Percentiles rank a stretch among this genome's conserved stretches.
phyloP scores from a whole-genome alignment of 805 yeast species.

The Candida germanica region DNA sequence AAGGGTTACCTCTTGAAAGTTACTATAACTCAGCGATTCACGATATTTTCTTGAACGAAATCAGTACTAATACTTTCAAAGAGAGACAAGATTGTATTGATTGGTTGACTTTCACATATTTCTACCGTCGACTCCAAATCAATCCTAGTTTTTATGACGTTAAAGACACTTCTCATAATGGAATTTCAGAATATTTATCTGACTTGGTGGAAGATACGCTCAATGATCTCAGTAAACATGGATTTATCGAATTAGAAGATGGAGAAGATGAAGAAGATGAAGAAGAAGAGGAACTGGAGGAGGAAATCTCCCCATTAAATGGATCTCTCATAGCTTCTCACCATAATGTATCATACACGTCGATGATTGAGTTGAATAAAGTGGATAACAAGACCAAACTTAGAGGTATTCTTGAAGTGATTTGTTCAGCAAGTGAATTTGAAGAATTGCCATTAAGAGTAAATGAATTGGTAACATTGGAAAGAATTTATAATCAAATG shows the following conservation, averaged over 20 bases:
- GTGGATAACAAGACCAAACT: slow-evolving; percentile 56
- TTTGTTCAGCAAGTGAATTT: slow-evolving; percentile 71
- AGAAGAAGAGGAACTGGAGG: slow-evolving; percentile 33
- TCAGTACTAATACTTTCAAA: slow-evolving; percentile 60
- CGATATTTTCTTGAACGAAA: slow-evolving; percentile 71
- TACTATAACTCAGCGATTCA: slow-evolving; percentile 53
- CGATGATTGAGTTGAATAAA: slow-evolving; percentile 62
- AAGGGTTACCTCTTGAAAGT: slow-evolving; percentile 84
- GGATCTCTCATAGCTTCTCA: slow-evolving; percentile 76
- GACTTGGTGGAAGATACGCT: slow-evolving; percentile 75
- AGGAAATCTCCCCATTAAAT: slow-evolving; percentile 53
- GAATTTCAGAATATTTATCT: slow-evolving; percentile 78
- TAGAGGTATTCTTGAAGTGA: slow-evolving; percentile 58
- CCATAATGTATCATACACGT: slow-evolving; percentile 59
- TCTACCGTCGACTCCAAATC: slow-evolving; percentile 72
- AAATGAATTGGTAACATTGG: slow-evolving; percentile 51
- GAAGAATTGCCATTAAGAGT: slow-evolving; percentile 60
- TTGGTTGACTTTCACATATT: slow-evolving; percentile 81
- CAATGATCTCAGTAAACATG: slow-evolving; percentile 57
- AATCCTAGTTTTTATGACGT: slow-evolving; percentile 93
- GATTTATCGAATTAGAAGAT: slow-evolving; percentile 57
- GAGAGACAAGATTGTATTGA: slow-evolving; percentile 84
- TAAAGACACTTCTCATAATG: slow-evolving; percentile 56
- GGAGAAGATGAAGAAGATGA: slow-evolving; percentile 37
- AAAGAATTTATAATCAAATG: slow-evolving; percentile 51